Evolutionary conservation across 441 rosid species (phyloP).

Genomic region (Populus hybrid): DNA sequence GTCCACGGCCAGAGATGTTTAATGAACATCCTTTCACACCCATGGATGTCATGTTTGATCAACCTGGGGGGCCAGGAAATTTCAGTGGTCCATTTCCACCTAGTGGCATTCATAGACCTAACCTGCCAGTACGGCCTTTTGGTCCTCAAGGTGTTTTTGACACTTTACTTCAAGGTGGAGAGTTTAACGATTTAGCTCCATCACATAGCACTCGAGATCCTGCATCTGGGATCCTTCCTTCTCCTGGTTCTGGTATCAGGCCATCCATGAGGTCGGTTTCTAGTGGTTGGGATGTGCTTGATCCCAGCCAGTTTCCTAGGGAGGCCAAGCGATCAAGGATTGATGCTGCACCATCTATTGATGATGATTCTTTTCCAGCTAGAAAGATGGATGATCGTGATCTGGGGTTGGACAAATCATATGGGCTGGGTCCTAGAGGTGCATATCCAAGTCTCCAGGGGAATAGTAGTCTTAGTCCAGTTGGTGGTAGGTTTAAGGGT

Average conservation of each 20-base stretch:
- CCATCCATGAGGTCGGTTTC: slow-evolving; percentile 48
- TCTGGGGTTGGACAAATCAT: slow-evolving; percentile 40
- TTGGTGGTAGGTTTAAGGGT: slow-evolving; percentile 32
- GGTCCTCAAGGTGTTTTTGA: slow-evolving; percentile 58
- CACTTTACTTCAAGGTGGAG: slow-evolving; percentile 42
- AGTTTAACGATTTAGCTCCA: slow-evolving; percentile 44
- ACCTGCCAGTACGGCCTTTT: slow-evolving; percentile 39
- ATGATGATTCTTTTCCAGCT: slow-evolving; percentile 46
- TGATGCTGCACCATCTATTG: slow-evolving; percentile 45
- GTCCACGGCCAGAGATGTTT: slow-evolving; percentile 54
- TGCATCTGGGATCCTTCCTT: slow-evolving; percentile 29
- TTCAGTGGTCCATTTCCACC: slow-evolving; percentile 38
- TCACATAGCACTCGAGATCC: slow-evolving; percentile 34
- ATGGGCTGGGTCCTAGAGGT: slow-evolving; percentile 41
- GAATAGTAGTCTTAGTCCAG: slow-evolving; percentile 47
- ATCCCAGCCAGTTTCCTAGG: slow-evolving; percentile 54
- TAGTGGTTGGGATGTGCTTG: slow-evolving; percentile 80
- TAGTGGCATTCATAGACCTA: slow-evolving; percentile 40
- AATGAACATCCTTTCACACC: slow-evolving; percentile 48
- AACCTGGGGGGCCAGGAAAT: slow-evolving; percentile 32
- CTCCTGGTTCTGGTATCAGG: slow-evolving; percentile 56
- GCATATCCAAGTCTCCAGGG: slow-evolving; percentile 40
- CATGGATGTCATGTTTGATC: slow-evolving; percentile 41
- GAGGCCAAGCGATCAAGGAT: slow-evolving; percentile 70
- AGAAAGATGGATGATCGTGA: slow-evolving; percentile 54